Evolutionary conservation across 129 eudicot species (phyloP), one percentile per base, ranked within the genome.

Genomic region (Chrysanthemum lavandulifolium): DNA sequence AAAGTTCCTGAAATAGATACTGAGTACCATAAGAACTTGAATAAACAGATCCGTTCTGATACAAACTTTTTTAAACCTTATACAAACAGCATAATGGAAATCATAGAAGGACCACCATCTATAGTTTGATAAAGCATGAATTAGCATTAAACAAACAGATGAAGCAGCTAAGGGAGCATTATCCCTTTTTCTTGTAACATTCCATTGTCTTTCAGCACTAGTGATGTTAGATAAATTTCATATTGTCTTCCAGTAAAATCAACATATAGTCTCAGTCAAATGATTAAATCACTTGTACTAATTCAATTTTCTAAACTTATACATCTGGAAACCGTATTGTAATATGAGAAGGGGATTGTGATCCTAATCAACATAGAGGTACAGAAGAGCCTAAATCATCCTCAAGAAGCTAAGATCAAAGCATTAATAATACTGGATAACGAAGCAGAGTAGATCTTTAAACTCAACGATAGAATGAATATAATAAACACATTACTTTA

Each of bases 1-100:
- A 43, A 65, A 55, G n/a, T 54, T 67, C 67, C 79, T 75, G 73
- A 14, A 66, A 54, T 23, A 23, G 25, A 23, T 23, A 23, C 1
- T 23, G 25, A 23, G 25, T 23, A 23, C 43, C 57, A 18, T 74
- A 65, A 73, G 49, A 15, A 59, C 29, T 60, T 58, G 57, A 59
- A 72, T 21, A 13, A 59, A 60, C 33, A 51, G 40, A 31, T n/a
- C 48, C 21, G 31, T 13, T 61, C 7, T 4, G 19, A 29, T 25
- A 29, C 67, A 29, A 61, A 13, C 48, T 62, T 62, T 62, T 33
- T 2, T 10, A 13, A 11, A 47, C 29, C 71, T 5, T 13, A 62
- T 13, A 31, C 19, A 31, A 62, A 27, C 68, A 62, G 23, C 11
- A 2, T 19, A 8, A 14, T 55, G 25, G 61, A 55, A 55, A 55